A percentile compares a stretch with the other conserved stretches of the same genome.
phyloP scores from a whole-genome alignment of 108 stramenopile species.

The Cyclostephanos tholiformis region DNA sequence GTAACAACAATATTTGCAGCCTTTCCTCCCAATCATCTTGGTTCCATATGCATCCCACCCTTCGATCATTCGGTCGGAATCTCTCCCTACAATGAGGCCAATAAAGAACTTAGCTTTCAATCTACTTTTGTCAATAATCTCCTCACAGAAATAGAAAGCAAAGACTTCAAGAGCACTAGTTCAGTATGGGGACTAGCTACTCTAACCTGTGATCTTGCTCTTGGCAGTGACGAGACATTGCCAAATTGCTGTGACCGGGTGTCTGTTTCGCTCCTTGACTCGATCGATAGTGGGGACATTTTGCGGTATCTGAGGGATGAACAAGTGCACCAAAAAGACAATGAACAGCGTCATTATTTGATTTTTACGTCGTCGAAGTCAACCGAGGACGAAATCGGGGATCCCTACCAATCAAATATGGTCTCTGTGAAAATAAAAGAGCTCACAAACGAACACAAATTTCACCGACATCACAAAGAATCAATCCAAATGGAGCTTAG shows the following conservation, averaged over 20 bases:
- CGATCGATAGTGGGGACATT: slow-evolving; percentile 15
- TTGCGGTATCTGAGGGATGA: slow-evolving; percentile 8
- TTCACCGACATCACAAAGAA: slow-evolving; percentile 24
- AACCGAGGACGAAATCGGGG: neutral
- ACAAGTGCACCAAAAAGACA: neutral
- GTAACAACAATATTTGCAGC: slow-evolving; percentile 38
- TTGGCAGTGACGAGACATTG: neutral
- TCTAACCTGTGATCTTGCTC: slow-evolving; percentile 30
- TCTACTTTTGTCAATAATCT: slow-evolving; percentile 48
- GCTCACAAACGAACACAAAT: neutral
- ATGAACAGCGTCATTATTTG: slow-evolving; percentile 24
- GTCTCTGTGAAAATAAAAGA: slow-evolving; percentile 14
- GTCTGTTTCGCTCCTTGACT: slow-evolving; percentile 27
- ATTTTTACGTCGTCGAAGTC: slow-evolving; percentile 31
- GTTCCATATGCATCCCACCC: slow-evolving; percentile 40
- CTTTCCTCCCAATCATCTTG: slow-evolving; percentile 42
- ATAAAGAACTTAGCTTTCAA: slow-evolving; percentile 44
- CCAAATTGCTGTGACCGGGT: slow-evolving; percentile 42
- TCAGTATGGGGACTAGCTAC: slow-evolving; percentile 42
- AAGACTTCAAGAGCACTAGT: slow-evolving; percentile 8
- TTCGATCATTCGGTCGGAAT: slow-evolving; percentile 24
- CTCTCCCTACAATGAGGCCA: slow-evolving; percentile 42
- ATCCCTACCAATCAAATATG: neutral
- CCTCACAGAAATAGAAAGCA: slow-evolving; percentile 23
- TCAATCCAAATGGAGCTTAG: slow-evolving; percentile 37